phyloP scores from a whole-genome alignment of 2,329 filamentous ascomycete genomes.

The Tolypocladium ovalisporum region DNA sequence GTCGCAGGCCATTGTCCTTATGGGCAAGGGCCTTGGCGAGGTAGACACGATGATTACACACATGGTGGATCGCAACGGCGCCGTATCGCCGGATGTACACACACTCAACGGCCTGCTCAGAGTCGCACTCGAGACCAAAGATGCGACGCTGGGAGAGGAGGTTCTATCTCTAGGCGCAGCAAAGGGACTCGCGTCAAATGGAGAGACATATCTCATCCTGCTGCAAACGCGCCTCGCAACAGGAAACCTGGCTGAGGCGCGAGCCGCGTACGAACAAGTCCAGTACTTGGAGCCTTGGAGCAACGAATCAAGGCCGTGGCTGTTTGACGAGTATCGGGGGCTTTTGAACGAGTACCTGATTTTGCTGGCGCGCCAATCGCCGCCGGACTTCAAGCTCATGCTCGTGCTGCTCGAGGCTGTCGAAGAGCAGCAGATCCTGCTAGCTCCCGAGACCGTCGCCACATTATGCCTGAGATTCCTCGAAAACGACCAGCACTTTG shows the following conservation, averaged over 20 bases:
- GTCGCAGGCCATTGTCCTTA: slow-evolving; percentile 60
- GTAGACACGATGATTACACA: slow-evolving; percentile 49
- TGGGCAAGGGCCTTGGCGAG: slow-evolving; percentile 51
- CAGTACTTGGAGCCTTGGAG: slow-evolving; percentile 21
- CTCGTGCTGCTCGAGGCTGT: slow-evolving; percentile 63
- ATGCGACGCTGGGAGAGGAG: slow-evolving; percentile 62
- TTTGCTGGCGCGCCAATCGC: slow-evolving; percentile 49
- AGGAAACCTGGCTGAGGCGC: slow-evolving; percentile 60
- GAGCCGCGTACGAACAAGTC: slow-evolving; percentile 47
- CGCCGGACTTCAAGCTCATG: slow-evolving; percentile 58
- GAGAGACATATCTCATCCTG: slow-evolving; percentile 60
- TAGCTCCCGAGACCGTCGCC: slow-evolving; percentile 66
- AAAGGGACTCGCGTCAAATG: slow-evolving; percentile 55
- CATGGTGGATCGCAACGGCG: slow-evolving; percentile 52
- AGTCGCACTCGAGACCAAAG: slow-evolving; percentile 57
- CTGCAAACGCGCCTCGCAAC: slow-evolving; percentile 66
- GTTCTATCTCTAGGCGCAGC: slow-evolving; percentile 58
- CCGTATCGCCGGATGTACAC: slow-evolving; percentile 48
- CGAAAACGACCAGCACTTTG: slow-evolving; percentile 62
- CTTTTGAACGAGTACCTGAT: slow-evolving; percentile 63
- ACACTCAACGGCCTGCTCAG: slow-evolving; percentile 71
- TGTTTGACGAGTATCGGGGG: slow-evolving; percentile 40
- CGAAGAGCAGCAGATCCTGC: slow-evolving; percentile 55
- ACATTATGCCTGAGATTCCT: slow-evolving; percentile 66
- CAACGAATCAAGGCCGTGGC: slow-evolving; percentile 33